Evolutionary conservation across 768 basidiomycete species (phyloP).

Genomic region (Tephrocybe rancida): DNA sequence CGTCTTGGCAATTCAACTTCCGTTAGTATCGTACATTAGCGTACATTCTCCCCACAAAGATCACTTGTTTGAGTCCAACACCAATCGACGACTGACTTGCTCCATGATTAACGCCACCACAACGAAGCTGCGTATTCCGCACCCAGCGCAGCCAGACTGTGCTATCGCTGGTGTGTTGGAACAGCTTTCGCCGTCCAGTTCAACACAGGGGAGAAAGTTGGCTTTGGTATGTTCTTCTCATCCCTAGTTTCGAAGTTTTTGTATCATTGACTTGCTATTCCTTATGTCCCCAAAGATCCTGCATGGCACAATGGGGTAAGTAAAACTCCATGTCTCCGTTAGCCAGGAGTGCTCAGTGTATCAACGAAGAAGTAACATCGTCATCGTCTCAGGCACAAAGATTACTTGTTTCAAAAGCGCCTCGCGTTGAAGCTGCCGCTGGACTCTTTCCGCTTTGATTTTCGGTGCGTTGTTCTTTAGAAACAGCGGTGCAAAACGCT

Average conservation of each 20-base stretch:
- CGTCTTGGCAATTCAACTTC: too few species aligned
- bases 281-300: slow-evolving; percentile 53
- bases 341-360: slow-evolving; percentile 16
- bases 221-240: slow-evolving; percentile 55
- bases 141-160: slow-evolving; percentile 42
- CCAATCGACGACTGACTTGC: not conserved
- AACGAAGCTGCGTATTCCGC: slow-evolving; percentile 56
- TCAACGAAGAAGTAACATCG: slow-evolving; percentile 22
- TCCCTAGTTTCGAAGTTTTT: slow-evolving; percentile 8
- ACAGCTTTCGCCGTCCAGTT: slow-evolving; percentile 50
- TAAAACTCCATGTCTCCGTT: slow-evolving; percentile 27
- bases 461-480: slow-evolving; percentile 50
- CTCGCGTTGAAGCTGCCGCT: slow-evolving; percentile 65
- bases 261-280: slow-evolving; percentile 17
- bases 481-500: slow-evolving; percentile 5
- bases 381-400: slow-evolving; percentile 65
- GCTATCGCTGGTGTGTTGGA: slow-evolving; percentile 63
- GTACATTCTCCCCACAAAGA: too few species aligned
- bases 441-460: slow-evolving; percentile 88
- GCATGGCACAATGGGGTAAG: slow-evolving; percentile 80
- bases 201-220: slow-evolving; percentile 61
- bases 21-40: too few species aligned
- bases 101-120: slow-evolving; percentile 32
- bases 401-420: slow-evolving; percentile 80
- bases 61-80: too few species aligned